Percentiles rank a stretch among this genome's conserved stretches.
Evolutionary conservation across 306 rosid genomes (phyloP).

Genomic region (Vigna hirtella): DNA sequence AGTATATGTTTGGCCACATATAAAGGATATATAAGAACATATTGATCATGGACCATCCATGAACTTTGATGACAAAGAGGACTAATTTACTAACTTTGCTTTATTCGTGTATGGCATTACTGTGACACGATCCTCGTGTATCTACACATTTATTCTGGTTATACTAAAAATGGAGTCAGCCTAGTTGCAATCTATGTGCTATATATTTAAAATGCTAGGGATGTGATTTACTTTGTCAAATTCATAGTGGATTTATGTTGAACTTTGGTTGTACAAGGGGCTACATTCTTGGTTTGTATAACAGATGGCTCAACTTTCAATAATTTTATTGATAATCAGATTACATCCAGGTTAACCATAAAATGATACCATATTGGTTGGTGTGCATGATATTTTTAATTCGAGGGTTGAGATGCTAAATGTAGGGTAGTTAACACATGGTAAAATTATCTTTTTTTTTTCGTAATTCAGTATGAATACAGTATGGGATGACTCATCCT

Average conservation of each 20-base stretch:
- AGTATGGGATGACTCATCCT: slow-evolving; percentile 27
- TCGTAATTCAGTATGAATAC: not conserved
- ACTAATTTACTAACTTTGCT: not conserved
- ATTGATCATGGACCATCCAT: not conserved
- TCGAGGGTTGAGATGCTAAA: slow-evolving; percentile 10
- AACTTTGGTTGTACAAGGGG: not conserved
- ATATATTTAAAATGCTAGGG: slow-evolving; percentile 12
- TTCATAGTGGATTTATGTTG: not conserved
- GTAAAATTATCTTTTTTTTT: not conserved
- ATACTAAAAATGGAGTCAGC: not conserved
- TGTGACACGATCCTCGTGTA: slow-evolving; percentile 14
- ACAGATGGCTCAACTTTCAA: not conserved
- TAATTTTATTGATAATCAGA: not conserved
- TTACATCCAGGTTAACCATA: slow-evolving; percentile 12
- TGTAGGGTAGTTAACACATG: not conserved
- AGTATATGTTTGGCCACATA: slow-evolving; percentile 6
- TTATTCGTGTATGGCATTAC: slow-evolving; percentile 26
- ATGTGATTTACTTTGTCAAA: not conserved
- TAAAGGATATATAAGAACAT: slow-evolving; percentile 12
- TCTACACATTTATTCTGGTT: slow-evolving; percentile 7
- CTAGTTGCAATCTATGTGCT: not conserved
- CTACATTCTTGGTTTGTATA: slow-evolving; percentile 23
- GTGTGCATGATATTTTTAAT: not conserved
- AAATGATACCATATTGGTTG: slow-evolving; percentile 30
- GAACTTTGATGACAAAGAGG: slow-evolving; percentile 1